phyloP scores from a whole-genome alignment of 1,139 yeast species.

The Spathaspora jeffriesii region DNA sequence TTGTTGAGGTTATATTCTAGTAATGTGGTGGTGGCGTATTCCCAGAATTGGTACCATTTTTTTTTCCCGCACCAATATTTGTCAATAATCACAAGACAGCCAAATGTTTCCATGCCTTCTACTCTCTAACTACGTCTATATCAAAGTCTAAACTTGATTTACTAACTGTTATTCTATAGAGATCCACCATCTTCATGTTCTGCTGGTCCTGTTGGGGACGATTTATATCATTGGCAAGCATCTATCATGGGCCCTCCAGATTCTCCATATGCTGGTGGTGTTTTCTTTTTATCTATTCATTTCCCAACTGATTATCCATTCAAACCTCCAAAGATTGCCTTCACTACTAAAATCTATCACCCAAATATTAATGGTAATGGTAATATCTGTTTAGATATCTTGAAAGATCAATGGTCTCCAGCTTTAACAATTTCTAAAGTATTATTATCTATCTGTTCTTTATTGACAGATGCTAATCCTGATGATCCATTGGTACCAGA shows the following conservation, averaged over 20 bases:
- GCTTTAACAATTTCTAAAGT: slow-evolving; percentile 90
- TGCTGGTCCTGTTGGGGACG: slow-evolving; percentile 99
- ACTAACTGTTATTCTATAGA: slow-evolving; percentile 47
- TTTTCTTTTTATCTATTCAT: slow-evolving; percentile 85
- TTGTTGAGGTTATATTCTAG: not conserved
- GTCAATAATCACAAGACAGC: not conserved
- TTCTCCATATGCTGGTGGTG: slow-evolving; percentile 93
- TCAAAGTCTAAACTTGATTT: slow-evolving; percentile 8
- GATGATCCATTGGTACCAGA: slow-evolving; percentile 99
- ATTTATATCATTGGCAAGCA: slow-evolving; percentile 95
- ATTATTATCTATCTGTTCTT: slow-evolving; percentile 82
- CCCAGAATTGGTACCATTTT: not conserved
- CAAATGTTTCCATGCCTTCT: not conserved
- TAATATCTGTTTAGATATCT: slow-evolving; percentile 81
- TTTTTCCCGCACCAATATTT: not conserved
- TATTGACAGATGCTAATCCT: slow-evolving; percentile 96
- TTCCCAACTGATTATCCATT: slow-evolving; percentile 96
- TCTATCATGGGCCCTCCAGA: slow-evolving; percentile 96
- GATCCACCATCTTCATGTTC: slow-evolving; percentile 99
- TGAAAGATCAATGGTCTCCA: slow-evolving; percentile 91
- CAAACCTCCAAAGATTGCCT: slow-evolving; percentile 91
- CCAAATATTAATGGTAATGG: slow-evolving; percentile 91
- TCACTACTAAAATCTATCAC: slow-evolving; percentile 88
- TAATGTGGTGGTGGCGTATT: slow-evolving; percentile 2
- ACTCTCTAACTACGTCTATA: not conserved